A percentile compares a stretch with the other conserved stretches of the same genome.
These are phyloP conservation scores for Breynia disticha DNA, from an alignment of 441 rosid genomes.

Conservation along the genomic window DNA sequence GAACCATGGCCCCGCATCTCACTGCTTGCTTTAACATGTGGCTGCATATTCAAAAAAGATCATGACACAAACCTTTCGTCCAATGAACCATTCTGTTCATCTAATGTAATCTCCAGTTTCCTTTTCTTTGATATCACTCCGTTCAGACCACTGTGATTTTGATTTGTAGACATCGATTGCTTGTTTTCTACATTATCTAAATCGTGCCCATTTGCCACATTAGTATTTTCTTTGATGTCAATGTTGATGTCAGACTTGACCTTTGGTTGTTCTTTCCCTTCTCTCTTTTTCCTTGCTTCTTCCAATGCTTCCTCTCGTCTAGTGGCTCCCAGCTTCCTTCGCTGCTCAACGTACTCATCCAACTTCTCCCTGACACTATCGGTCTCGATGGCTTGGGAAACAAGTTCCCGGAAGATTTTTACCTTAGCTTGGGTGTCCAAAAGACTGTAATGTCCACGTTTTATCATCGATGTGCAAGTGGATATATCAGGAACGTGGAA, in stretches of 20 bases:
- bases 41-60: not conserved
- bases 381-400: constrained; percentile 56
- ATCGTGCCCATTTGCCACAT: constrained; percentile 32
- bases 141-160: constrained; percentile 30
- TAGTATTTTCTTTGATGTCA: too few species aligned
- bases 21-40: not conserved
- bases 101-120: constrained; percentile 27
- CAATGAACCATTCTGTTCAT: constrained; percentile 22
- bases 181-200: constrained; percentile 22
- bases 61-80: constrained; percentile 41
- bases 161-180: constrained; percentile 22
- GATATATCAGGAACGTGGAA: constrained; percentile 41
- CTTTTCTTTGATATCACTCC: constrained; percentile 28
- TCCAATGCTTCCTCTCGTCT: constrained; percentile 77
- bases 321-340: constrained; percentile 65
- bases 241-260: constrained; percentile 31
- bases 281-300: constrained; percentile 67
- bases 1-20: not conserved
- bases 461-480: constrained; percentile 45
- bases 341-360: constrained; percentile 70
- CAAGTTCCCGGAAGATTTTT: constrained; percentile 54
- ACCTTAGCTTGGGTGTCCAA: constrained; percentile 52
- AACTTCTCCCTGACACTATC: constrained; percentile 50
- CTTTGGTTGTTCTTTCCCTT: constrained; percentile 56
- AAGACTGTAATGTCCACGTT: constrained; percentile 87